Conservation (phyloP, 495 filamentous ascomycete species). For the Penicillium nucicola region DNA sequence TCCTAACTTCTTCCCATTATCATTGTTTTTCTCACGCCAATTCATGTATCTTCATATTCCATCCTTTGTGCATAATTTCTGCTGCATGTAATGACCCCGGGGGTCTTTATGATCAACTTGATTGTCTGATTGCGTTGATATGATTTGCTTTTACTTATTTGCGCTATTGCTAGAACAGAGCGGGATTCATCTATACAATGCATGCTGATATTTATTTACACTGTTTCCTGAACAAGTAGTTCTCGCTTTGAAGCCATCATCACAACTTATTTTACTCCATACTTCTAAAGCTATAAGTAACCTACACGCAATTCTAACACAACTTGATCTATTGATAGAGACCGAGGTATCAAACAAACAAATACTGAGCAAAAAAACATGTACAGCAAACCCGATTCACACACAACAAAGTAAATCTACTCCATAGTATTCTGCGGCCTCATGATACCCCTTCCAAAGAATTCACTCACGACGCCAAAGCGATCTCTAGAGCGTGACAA, state of each 20-base stretch:
- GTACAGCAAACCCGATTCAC: slow-evolving; percentile 5
- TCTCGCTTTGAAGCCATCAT: too few relatives aligned
- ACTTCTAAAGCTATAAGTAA: too few relatives aligned
- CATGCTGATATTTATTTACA: slow-evolving; percentile 6
- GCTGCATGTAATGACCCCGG: slow-evolving; percentile 6
- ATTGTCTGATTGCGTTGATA: slow-evolving; percentile 1
- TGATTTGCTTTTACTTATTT: slow-evolving; percentile 1
- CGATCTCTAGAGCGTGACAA: slow-evolving; percentile 75
- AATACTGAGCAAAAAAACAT: neutral
- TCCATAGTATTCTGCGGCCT: slow-evolving; percentile 41
- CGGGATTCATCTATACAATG: slow-evolving; percentile 12
- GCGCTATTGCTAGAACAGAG: slow-evolving; percentile 11
- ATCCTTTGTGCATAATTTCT: slow-evolving; percentile 7
- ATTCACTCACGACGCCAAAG: slow-evolving; percentile 87
- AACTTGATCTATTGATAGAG: slow-evolving; percentile 4
- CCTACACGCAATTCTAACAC: neutral
- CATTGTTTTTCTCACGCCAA: neutral
- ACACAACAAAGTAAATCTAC: neutral
- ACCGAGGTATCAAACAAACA: slow-evolving; percentile 15
- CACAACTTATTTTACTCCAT: too few relatives aligned
- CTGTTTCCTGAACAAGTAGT: neutral
- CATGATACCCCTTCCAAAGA: slow-evolving; percentile 95
- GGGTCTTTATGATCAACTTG: neutral
- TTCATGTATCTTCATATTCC: slow-evolving; percentile 2
- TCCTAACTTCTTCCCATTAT: too few relatives aligned